Percentiles rank a stretch among this genome's conserved stretches.
phyloP scores from a whole-genome alignment of 2,329 filamentous ascomycete species.

The Didymella lethalis region DNA sequence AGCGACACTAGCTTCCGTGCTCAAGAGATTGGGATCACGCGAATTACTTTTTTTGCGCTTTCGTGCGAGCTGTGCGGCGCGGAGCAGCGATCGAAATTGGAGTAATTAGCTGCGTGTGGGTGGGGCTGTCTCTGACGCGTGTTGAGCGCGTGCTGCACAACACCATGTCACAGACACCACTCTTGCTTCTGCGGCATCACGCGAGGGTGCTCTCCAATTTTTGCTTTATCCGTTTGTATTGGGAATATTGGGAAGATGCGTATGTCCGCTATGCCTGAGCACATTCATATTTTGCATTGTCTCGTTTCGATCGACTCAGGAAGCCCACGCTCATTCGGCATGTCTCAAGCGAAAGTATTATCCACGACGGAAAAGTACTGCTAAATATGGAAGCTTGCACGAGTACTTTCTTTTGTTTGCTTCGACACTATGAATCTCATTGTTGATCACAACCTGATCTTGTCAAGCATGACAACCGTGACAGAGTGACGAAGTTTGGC shows the following conservation, averaged over 20 bases:
- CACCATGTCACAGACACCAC: neutral
- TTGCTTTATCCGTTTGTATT: neutral
- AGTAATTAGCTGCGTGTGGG: too few relatives aligned
- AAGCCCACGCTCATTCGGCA: too few relatives aligned
- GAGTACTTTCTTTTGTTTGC: too few relatives aligned
- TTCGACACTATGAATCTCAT: too few relatives aligned
- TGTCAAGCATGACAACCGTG: too few relatives aligned
- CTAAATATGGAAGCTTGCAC: too few relatives aligned
- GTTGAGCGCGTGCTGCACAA: neutral
- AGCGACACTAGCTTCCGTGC: conserved; percentile 25
- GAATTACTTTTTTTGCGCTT: conserved; percentile 13
- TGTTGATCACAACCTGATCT: too few relatives aligned
- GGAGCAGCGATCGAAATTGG: neutral
- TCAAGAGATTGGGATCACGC: conserved; percentile 12
- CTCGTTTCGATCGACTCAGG: too few relatives aligned
- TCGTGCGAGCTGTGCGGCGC: neutral
- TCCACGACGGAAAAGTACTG: too few relatives aligned
- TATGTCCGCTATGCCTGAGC: neutral
- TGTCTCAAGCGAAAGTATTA: neutral
- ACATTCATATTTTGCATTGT: neutral
- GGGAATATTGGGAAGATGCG: neutral
- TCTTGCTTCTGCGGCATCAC: neutral
- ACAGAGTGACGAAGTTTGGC: too few relatives aligned
- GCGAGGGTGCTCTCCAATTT: too few relatives aligned
- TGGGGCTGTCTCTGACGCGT: neutral